These are phyloP conservation scores for Neurospora sp. DNA, from an alignment of 495 filamentous ascomycete species.

Conservation along the genomic window DNA sequence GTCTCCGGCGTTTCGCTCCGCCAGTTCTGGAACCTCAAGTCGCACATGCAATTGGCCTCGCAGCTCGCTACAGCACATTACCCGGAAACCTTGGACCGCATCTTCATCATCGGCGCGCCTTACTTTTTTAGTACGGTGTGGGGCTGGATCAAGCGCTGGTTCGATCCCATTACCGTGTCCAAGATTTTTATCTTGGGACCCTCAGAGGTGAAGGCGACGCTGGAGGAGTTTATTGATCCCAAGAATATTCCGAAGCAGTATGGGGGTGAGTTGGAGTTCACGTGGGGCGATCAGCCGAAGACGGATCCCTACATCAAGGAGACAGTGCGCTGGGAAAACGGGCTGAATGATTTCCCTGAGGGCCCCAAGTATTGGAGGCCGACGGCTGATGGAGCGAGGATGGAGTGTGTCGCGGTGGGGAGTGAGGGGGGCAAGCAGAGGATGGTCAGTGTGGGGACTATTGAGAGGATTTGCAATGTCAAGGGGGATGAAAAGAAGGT, in stretches of 20 bases:
- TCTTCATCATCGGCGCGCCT: constrained; percentile 84
- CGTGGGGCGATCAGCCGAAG: constrained; percentile 61
- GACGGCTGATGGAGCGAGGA: constrained; percentile 26
- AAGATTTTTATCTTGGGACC: constrained; percentile 82
- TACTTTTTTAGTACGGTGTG: constrained; percentile 89
- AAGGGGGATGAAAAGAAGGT: constrained; percentile 11
- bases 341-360: constrained; percentile 32
- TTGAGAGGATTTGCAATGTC: constrained; percentile 22
- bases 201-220: constrained; percentile 58
- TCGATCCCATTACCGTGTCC: constrained; percentile 83
- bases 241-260: constrained; percentile 74
- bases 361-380: constrained; percentile 41
- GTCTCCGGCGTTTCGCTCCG: constrained; percentile 73
- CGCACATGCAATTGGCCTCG: constrained; percentile 84
- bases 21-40: constrained; percentile 89
- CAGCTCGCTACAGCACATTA: constrained; percentile 84
- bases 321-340: constrained; percentile 39
- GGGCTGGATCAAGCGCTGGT: constrained; percentile 94
- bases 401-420: constrained; percentile 39
- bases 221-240: constrained; percentile 70
- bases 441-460: constrained; percentile 30
- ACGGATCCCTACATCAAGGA: constrained; percentile 51
- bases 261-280: constrained; percentile 72
- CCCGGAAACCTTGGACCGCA: constrained; percentile 79
- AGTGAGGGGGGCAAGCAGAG: constrained; percentile 25